Conservation (phyloP, 148 eudicot species). For the Dianthus caryophyllus region DNA sequence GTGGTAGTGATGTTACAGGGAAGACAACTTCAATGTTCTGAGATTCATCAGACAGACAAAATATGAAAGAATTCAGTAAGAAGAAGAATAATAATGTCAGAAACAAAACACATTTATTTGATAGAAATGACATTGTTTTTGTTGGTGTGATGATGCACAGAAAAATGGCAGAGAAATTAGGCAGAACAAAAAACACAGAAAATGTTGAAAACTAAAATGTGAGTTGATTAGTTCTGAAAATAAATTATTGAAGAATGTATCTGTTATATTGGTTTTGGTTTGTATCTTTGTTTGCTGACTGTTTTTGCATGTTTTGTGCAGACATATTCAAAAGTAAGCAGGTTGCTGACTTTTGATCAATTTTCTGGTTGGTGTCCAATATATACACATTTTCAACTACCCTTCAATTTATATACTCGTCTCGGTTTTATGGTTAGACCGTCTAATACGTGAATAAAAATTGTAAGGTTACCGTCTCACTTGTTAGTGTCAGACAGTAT, state of each 20-base stretch:
- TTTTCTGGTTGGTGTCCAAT: conserved; percentile 2
- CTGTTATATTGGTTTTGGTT: conserved; percentile 24
- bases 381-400: neutral
- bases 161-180: neutral
- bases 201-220: conserved; percentile 13
- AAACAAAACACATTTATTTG: conserved; percentile 1
- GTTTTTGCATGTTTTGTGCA: neutral
- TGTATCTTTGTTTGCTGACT: conserved; percentile 7
- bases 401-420: neutral
- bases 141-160: conserved; percentile 14
- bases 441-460: no score
- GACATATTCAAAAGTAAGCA: conserved; percentile 31
- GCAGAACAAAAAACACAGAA: conserved; percentile 5
- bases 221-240: conserved; percentile 20
- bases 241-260: conserved; percentile 1
- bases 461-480: no score
- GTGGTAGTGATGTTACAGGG: conserved; percentile 26
- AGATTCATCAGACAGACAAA: conserved; percentile 34
- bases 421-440: no score
- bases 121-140: conserved; percentile 14
- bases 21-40: conserved; percentile 61
- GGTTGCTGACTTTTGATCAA: conserved; percentile 26
- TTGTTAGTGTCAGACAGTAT: no score
- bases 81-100: conserved; percentile 23
- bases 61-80: conserved; percentile 26